Percentiles rank a stretch among this genome's conserved stretches.
These are phyloP conservation scores for Naganishia antarctica DNA, from an alignment of 768 basidiomycete genomes.

Conservation along the genomic window DNA sequence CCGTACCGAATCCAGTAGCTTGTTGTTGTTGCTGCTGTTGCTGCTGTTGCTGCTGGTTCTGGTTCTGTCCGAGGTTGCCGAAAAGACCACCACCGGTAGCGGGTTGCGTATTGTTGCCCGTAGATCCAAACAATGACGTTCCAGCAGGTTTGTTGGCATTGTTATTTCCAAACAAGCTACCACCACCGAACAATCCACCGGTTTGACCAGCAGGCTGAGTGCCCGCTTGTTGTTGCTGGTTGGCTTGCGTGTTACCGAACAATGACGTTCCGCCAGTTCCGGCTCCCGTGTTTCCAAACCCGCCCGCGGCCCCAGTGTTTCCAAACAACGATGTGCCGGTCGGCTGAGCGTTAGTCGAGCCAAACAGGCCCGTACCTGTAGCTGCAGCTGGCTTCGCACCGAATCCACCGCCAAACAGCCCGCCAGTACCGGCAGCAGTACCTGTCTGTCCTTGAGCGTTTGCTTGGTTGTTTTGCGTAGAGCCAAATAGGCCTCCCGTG, in stretches of 20 bases:
- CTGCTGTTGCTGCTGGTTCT: constrained; percentile 42
- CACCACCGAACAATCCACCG: constrained; percentile 44
- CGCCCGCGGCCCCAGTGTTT: constrained; percentile 31
- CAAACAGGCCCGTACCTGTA: constrained; percentile 20
- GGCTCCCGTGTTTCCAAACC: constrained; percentile 39
- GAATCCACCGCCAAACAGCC: constrained; percentile 36
- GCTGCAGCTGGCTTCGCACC: constrained; percentile 24
- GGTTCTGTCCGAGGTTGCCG: constrained; percentile 30
- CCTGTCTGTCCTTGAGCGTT: constrained; percentile 44
- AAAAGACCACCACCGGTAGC: constrained; percentile 37
- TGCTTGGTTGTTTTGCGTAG: constrained; percentile 26
- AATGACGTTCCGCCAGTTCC: constrained; percentile 31
- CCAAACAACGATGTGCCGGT: constrained; percentile 37
- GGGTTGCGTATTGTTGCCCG: constrained; percentile 7
- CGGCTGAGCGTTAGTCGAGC: constrained; percentile 18
- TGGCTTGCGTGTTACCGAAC: constrained; percentile 38
- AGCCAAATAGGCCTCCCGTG: constrained; percentile 40
- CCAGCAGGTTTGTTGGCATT: constrained; percentile 25
- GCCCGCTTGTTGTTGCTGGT: constrained; percentile 38
- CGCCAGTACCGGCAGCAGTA: constrained; percentile 37
- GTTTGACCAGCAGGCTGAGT: constrained; percentile 43
- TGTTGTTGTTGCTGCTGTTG: constrained; percentile 34
- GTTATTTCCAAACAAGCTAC: constrained; percentile 30
- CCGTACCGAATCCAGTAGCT: constrained; percentile 27
- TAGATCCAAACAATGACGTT: constrained; percentile 35